These are phyloP conservation scores for Ceratobasidium sp. DNA, from an alignment of 1,284 basidiomycete genomes.

Conservation along the genomic window DNA sequence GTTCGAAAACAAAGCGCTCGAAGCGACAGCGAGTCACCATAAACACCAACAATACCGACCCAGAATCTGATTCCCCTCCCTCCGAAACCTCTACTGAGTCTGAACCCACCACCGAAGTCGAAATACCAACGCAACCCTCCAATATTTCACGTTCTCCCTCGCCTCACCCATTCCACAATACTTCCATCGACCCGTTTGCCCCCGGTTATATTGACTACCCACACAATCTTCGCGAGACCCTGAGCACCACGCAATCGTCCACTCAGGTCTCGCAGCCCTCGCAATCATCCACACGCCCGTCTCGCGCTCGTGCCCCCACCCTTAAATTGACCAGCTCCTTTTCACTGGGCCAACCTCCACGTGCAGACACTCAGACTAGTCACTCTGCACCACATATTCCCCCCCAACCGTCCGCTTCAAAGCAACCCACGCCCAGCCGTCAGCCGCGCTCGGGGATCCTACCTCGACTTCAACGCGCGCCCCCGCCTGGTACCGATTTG, in stretches of 20 bases:
- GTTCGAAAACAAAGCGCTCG: background rate
- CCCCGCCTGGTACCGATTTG: background rate
- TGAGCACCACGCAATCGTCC: background rate
- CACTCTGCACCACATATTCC: background rate
- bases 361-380: background rate
- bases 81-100: background rate
- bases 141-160: background rate
- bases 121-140: too few relatives aligned
- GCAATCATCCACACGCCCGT: background rate
- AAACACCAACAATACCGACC: background rate
- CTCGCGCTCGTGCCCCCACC: background rate
- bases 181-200: background rate
- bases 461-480: background rate
- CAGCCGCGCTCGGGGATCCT: background rate
- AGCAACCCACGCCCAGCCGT: background rate
- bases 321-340: background rate
- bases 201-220: background rate
- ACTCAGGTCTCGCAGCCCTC: background rate
- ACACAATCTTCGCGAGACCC: background rate
- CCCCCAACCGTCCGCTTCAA: background rate
- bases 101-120: background rate
- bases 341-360: background rate
- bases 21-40: background rate
- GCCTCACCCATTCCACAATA: background rate
- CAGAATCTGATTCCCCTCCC: background rate